These are phyloP conservation scores for Cyclotella sp. DNA, from an alignment of 108 stramenopile species.

Conservation along the genomic window DNA sequence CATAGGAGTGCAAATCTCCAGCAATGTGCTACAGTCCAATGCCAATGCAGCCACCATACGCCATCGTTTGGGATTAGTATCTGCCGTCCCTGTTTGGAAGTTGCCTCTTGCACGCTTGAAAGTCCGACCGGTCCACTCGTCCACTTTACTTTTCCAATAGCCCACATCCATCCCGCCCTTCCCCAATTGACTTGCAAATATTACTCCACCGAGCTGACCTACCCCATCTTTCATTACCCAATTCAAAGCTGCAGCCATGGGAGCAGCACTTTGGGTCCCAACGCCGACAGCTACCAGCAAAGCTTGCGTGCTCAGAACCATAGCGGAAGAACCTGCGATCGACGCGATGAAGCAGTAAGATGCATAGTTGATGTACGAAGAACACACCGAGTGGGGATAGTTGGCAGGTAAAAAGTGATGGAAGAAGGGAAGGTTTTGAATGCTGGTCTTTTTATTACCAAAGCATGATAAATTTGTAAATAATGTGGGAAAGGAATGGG, in stretches of 20 bases:
- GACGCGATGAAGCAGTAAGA: conserved; percentile 67
- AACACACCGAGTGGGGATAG: conserved; percentile 79
- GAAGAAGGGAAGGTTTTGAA: conserved; percentile 44
- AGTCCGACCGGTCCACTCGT: conserved; percentile 6
- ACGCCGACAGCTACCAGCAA: conserved; percentile 92
- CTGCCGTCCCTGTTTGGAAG: conserved; percentile 63
- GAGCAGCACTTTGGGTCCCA: conserved; percentile 82
- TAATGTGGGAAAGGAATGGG: neutral
- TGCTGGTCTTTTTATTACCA: conserved; percentile 16
- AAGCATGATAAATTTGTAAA: conserved; percentile 7
- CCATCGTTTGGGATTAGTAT: conserved; percentile 92
- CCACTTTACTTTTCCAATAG: conserved; percentile 41
- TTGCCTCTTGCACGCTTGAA: conserved; percentile 23
- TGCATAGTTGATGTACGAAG: conserved; percentile 75
- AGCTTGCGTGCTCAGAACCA: conserved; percentile 92
- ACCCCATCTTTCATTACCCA: conserved; percentile 98
- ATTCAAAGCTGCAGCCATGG: conserved; percentile 96
- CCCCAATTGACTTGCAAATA: conserved; percentile 90
- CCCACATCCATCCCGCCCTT: conserved; percentile 49
- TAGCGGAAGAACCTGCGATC: conserved; percentile 76
- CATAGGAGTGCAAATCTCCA: conserved; percentile 90
- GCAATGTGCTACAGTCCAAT: conserved; percentile 82
- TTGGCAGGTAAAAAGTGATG: conserved; percentile 81
- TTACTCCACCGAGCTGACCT: conserved; percentile 93
- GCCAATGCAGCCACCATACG: conserved; percentile 85